These are phyloP conservation scores for Galeopsis tetrahit DNA, from an alignment of 257 asterid species.

Conservation along the genomic window DNA sequence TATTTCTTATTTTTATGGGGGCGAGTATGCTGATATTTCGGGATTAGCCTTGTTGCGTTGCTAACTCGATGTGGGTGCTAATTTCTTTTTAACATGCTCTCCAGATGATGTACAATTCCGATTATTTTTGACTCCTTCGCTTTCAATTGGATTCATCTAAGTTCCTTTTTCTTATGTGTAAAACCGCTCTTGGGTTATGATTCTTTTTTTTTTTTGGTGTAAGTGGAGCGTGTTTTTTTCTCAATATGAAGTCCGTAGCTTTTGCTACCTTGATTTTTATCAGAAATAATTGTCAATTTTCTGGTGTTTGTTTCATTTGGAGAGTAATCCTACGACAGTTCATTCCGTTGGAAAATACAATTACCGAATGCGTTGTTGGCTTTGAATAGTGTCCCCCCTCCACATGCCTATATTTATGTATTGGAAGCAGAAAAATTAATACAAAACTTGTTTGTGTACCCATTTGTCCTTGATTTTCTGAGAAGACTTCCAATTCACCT, in stretches of 20 bases:
- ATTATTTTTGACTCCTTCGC: constrained; percentile 3
- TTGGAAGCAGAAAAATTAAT: constrained; percentile 32
- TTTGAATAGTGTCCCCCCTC: constrained; percentile 24
- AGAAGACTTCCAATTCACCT: constrained; percentile 34
- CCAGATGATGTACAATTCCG: background rate
- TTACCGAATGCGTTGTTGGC: constrained; percentile 30
- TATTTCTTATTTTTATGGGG: background rate
- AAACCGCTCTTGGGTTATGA: constrained; percentile 23
- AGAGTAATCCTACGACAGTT: constrained; percentile 30
- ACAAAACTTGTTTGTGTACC: constrained; percentile 29
- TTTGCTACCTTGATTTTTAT: constrained; percentile 21
- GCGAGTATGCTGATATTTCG: background rate
- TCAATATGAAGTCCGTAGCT: constrained; percentile 20
- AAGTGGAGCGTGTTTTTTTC: too few relatives aligned
- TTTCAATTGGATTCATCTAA: constrained; percentile 23
- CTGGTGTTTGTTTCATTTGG: constrained; percentile 32
- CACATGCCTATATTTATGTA: constrained; percentile 21
- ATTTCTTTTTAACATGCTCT: constrained; percentile 5
- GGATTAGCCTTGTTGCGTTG: constrained; percentile 28
- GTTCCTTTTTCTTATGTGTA: constrained; percentile 10
- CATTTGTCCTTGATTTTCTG: constrained; percentile 35
- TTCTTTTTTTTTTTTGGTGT: too few relatives aligned
- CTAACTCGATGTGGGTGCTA: constrained; percentile 18
- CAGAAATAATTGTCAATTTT: constrained; percentile 9
- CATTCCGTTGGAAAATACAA: constrained; percentile 22